phyloP scores from a whole-genome alignment of 805 yeast genomes.

The Kregervanrija fluxuum region DNA sequence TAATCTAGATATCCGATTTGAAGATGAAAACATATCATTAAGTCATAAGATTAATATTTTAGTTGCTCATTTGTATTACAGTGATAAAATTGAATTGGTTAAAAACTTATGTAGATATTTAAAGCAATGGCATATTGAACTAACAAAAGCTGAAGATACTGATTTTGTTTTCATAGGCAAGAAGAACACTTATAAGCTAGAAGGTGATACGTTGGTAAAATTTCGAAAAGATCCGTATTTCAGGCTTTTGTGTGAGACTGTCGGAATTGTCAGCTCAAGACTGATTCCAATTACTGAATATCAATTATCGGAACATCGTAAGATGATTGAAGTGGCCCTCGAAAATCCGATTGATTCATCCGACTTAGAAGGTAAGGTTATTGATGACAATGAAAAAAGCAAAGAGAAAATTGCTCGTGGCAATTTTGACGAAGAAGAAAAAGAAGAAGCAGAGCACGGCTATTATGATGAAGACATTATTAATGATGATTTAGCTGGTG shows the following conservation, averaged over 20 bases:
- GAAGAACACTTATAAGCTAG: constrained; percentile 3
- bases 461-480: constrained; percentile 12
- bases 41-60: constrained; percentile 20
- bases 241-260: constrained; percentile 17
- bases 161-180: constrained; percentile 1
- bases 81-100: constrained; percentile 39
- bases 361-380: constrained; percentile 16
- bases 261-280: constrained; percentile 12
- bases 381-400: constrained; percentile 5
- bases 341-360: constrained; percentile 18
- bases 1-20: constrained; percentile 13
- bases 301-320: too few species aligned
- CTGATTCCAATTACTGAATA: too few species aligned
- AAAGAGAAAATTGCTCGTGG: neutral
- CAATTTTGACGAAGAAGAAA: constrained; percentile 1
- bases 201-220: constrained; percentile 4
- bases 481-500: constrained; percentile 16
- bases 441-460: constrained; percentile 12
- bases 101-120: constrained; percentile 32
- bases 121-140: constrained; percentile 12
- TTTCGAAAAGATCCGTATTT: constrained; percentile 11
- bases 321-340: constrained; percentile 12
- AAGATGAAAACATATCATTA: constrained; percentile 13
- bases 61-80: constrained; percentile 24
- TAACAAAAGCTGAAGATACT: neutral